Evolutionary conservation across 345 rosid genomes (phyloP).

Genomic region (Aquilaria malaccensis): DNA sequence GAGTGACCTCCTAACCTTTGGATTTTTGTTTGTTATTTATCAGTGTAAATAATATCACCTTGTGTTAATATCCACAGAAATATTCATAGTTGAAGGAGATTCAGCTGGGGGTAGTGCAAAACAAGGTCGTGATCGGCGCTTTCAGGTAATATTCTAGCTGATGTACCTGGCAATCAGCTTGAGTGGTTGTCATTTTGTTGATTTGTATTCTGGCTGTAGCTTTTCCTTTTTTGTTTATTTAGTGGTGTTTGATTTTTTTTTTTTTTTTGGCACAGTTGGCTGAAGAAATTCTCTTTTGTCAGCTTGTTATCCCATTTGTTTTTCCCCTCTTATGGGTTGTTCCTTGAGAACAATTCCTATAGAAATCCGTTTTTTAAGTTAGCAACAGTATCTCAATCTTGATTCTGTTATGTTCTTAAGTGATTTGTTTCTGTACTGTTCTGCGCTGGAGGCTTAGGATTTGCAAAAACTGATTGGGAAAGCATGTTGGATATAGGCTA

Average conservation of each 20-base stretch:
- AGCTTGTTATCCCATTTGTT: too few relatives aligned
- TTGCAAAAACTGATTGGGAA: too few relatives aligned
- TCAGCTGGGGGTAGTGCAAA: slow-evolving; percentile 99
- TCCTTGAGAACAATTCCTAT: too few relatives aligned
- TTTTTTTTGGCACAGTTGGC: too few relatives aligned
- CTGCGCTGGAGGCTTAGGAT: too few relatives aligned
- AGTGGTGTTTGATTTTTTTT: neutral
- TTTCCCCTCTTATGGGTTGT: too few relatives aligned
- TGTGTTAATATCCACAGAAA: slow-evolving; percentile 38
- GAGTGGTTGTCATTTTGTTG: neutral
- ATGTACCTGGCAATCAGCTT: neutral
- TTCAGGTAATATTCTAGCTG: slow-evolving; percentile 55
- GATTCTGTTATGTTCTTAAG: too few relatives aligned
- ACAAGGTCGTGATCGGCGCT: slow-evolving; percentile 97
- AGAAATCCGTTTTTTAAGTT: too few relatives aligned
- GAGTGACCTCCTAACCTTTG: too few relatives aligned
- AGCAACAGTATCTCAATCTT: too few relatives aligned
- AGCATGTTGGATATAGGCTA: slow-evolving; percentile 49
- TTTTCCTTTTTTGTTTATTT: neutral
- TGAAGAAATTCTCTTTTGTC: too few relatives aligned
- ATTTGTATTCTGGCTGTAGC: neutral
- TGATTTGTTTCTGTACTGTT: too few relatives aligned
- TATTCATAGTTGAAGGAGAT: slow-evolving; percentile 97
- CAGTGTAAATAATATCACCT: neutral
- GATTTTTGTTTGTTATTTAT: neutral